These are phyloP conservation scores for Pseudomonodictys pantanalensis DNA, from an alignment of 495 filamentous ascomycete genomes.

Conservation along the genomic window DNA sequence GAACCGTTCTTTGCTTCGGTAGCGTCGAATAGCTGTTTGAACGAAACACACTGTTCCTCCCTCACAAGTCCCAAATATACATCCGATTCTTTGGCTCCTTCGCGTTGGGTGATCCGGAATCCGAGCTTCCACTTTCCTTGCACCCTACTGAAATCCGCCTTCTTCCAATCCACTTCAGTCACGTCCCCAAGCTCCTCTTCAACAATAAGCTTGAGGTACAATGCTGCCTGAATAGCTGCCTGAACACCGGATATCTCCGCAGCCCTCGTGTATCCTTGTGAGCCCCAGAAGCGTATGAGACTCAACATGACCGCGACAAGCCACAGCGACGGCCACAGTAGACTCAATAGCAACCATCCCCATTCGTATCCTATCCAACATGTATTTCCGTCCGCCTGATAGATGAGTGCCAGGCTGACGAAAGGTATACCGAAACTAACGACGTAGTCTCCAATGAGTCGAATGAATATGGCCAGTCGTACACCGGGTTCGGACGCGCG, in stretches of 20 bases:
- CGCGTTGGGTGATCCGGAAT: background rate
- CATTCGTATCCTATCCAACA: background rate
- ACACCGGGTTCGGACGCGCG: background rate
- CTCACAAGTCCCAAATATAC: background rate
- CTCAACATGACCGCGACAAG: background rate
- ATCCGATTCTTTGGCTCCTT: background rate
- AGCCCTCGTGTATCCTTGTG: background rate
- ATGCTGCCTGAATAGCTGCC: background rate
- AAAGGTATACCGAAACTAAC: background rate
- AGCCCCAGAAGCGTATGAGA: background rate
- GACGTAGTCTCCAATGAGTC: background rate
- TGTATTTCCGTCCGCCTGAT: background rate
- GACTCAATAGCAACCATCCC: background rate
- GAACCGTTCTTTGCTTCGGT: background rate
- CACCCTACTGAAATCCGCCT: background rate
- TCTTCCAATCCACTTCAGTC: background rate
- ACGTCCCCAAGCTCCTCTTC: background rate
- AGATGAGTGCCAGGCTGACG: background rate
- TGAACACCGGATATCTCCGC: background rate
- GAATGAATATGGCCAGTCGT: background rate
- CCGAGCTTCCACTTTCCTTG: background rate
- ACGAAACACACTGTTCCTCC: background rate
- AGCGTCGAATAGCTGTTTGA: background rate
- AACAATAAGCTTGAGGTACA: background rate
- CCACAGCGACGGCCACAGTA: background rate